Evolutionary conservation across 2,329 filamentous ascomycete species (phyloP).

Genomic region (Aspergillus aculeatinus): DNA sequence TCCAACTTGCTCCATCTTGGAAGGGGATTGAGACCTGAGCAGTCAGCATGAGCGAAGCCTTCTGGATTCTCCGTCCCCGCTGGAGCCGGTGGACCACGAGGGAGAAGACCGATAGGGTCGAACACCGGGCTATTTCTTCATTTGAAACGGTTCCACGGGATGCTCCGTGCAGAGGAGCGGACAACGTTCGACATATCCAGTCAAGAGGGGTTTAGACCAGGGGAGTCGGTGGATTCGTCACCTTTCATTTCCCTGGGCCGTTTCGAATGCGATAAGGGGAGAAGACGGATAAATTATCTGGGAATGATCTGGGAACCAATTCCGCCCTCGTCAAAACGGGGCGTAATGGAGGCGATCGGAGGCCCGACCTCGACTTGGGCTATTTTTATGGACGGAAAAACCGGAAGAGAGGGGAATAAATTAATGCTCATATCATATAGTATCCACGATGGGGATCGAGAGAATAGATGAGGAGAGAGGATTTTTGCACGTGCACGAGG

Average conservation of each 20-base stretch:
- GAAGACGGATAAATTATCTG: neutral
- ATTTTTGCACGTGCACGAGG: neutral
- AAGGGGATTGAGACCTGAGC: neutral
- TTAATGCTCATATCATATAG: neutral
- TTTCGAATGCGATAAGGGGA: slow-evolving; percentile 8
- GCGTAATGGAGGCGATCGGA: neutral
- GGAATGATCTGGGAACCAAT: neutral
- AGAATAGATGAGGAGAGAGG: too few relatives aligned
- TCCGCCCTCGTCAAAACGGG: neutral
- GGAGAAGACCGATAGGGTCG: slow-evolving; percentile 5
- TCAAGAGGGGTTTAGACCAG: neutral
- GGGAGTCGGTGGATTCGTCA: slow-evolving; percentile 8
- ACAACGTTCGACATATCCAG: neutral
- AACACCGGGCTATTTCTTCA: neutral
- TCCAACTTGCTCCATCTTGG: neutral
- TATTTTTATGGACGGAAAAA: neutral
- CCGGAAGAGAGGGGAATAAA: neutral
- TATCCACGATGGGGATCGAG: neutral
- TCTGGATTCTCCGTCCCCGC: neutral
- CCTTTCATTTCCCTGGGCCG: slow-evolving; percentile 2
- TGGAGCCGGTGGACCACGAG: slow-evolving; percentile 4
- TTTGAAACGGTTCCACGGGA: slow-evolving; percentile 6
- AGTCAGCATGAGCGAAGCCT: slow-evolving; percentile 1
- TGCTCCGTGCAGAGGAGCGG: slow-evolving; percentile 6
- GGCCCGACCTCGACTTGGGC: neutral